Percentiles rank a stretch among this genome's conserved stretches.
These are phyloP conservation scores for Pisolithus microcarpus DNA, from an alignment of 768 basidiomycete species.

Conservation along the genomic window DNA sequence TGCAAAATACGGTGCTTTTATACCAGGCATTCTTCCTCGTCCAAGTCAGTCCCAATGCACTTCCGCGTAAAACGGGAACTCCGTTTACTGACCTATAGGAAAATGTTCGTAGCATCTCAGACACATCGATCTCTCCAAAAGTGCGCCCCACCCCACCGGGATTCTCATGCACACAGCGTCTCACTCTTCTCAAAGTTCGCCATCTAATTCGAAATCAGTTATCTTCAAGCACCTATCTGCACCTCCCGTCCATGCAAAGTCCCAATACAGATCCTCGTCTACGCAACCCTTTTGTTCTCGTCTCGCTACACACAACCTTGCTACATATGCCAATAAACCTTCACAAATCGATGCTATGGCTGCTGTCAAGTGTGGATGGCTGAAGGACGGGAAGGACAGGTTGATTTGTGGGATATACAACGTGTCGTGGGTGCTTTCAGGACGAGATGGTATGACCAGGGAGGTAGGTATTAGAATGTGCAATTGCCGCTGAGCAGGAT, in stretches of 20 bases:
- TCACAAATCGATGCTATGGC: conserved; percentile 69
- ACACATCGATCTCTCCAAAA: conserved; percentile 38
- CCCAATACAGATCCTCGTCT: conserved; percentile 57
- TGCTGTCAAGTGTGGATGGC: conserved; percentile 77
- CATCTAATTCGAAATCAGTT: no score
- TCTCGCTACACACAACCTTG: no score
- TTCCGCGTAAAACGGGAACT: not conserved
- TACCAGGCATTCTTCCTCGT: conserved; percentile 22
- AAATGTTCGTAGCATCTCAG: conserved; percentile 5
- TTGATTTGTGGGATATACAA: conserved; percentile 70
- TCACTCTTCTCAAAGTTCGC: conserved; percentile 21
- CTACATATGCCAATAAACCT: conserved; percentile 74
- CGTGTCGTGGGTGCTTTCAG: conserved; percentile 67
- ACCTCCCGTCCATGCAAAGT: conserved; percentile 16
- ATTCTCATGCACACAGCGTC: conserved; percentile 62
- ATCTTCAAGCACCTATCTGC: conserved; percentile 36
- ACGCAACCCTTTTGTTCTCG: conserved; percentile 56
- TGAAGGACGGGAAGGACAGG: conserved; percentile 76
- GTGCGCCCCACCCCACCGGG: conserved; percentile 64
- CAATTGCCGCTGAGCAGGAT: conserved; percentile 9
- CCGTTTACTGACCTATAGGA: no score
- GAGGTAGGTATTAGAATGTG: conserved; percentile 23
- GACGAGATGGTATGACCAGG: conserved; percentile 57
- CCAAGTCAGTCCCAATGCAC: conserved; percentile 10
- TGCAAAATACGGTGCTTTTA: conserved; percentile 33